Conservation (phyloP, 306 rosid genomes). For the Cicer arietinum region DNA sequence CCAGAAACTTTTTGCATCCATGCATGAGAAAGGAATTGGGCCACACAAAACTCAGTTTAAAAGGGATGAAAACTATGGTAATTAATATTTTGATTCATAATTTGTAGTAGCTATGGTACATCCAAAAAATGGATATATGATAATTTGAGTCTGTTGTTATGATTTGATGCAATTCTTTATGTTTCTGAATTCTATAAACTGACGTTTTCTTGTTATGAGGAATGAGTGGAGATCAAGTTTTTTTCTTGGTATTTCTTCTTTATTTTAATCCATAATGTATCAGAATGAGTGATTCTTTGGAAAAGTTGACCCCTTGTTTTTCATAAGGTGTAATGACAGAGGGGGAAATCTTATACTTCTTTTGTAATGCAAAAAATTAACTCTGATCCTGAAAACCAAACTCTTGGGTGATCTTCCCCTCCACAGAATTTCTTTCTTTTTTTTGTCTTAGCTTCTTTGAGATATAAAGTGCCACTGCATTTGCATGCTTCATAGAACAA, state of each 20-base stretch:
- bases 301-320: slow-evolving; percentile 15
- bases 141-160: slow-evolving; percentile 11
- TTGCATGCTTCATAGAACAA: slow-evolving; percentile 31
- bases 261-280: slow-evolving; percentile 11
- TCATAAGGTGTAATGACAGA: slow-evolving; percentile 31
- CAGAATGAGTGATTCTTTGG: not conserved
- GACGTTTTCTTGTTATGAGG: slow-evolving; percentile 18
- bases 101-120: slow-evolving; percentile 10
- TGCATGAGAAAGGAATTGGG: slow-evolving; percentile 88
- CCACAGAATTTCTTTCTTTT: not conserved
- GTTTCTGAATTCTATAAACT: slow-evolving; percentile 33
- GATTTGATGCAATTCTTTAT: slow-evolving; percentile 17
- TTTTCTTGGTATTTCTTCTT: not conserved
- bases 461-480: slow-evolving; percentile 26
- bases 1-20: slow-evolving; percentile 81
- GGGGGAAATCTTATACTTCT: not conserved
- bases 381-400: slow-evolving; percentile 20
- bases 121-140: slow-evolving; percentile 29
- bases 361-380: slow-evolving; percentile 12
- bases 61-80: slow-evolving; percentile 94
- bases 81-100: slow-evolving; percentile 31
- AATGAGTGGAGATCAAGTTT: not conserved
- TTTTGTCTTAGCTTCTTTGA: slow-evolving; percentile 22
- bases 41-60: slow-evolving; percentile 93
- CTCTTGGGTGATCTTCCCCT: slow-evolving; percentile 24